A percentile compares a stretch with the other conserved stretches of the same genome.
These are phyloP conservation scores for Fusarium humuli DNA, from an alignment of 2,329 filamentous ascomycete genomes.

Conservation along the genomic window DNA sequence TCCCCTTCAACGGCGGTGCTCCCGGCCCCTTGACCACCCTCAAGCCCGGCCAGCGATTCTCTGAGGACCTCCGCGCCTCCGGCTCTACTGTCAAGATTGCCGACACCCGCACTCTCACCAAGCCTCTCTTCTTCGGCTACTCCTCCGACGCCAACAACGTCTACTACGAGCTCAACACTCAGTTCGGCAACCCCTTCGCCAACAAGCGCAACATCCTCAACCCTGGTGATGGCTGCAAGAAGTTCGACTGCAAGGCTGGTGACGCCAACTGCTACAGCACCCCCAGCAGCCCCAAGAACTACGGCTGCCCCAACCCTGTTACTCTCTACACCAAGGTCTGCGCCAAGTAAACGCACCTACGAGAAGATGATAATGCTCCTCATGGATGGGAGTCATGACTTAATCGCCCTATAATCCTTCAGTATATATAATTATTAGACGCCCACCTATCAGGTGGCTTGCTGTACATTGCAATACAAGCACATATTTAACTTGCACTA, in stretches of 20 bases:
- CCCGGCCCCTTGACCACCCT: slow-evolving; percentile 52
- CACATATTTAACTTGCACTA: slow-evolving; percentile 1
- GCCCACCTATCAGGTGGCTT: background rate
- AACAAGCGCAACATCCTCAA: slow-evolving; percentile 52
- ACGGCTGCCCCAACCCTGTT: slow-evolving; percentile 56
- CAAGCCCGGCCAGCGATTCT: slow-evolving; percentile 50
- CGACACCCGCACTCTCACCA: slow-evolving; percentile 52
- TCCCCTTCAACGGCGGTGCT: slow-evolving; percentile 49
- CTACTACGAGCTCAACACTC: slow-evolving; percentile 57
- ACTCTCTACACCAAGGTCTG: slow-evolving; percentile 51
- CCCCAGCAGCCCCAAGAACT: slow-evolving; percentile 53
- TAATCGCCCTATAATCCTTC: slow-evolving; percentile 1
- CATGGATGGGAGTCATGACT: background rate
- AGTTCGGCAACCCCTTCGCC: slow-evolving; percentile 56
- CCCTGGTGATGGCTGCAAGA: slow-evolving; percentile 53
- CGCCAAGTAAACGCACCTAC: slow-evolving; percentile 30
- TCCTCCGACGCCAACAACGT: slow-evolving; percentile 54
- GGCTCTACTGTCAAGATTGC: slow-evolving; percentile 59
- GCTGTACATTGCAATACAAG: background rate
- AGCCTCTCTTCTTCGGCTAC: slow-evolving; percentile 58
- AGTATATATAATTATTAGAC: slow-evolving; percentile 3
- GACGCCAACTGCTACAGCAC: slow-evolving; percentile 57
- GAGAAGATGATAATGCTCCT: background rate
- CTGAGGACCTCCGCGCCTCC: slow-evolving; percentile 50
- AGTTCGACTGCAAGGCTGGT: slow-evolving; percentile 55